Percentiles rank a stretch among this genome's conserved stretches.
phyloP scores from a whole-genome alignment of 768 basidiomycete genomes.

The Pholiota conissans region DNA sequence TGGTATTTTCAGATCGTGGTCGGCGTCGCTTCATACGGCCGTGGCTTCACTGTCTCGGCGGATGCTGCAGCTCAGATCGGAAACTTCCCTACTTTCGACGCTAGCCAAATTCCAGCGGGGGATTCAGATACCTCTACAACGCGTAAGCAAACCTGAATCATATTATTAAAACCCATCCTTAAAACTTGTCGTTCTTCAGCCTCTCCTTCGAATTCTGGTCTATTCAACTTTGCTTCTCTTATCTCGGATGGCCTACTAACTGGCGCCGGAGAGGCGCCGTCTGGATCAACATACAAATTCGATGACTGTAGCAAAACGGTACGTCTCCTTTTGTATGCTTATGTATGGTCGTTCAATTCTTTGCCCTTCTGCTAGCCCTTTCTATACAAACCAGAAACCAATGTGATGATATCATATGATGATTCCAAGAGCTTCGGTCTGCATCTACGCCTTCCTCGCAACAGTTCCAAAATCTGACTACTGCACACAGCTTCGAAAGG shows the following conservation, averaged over 20 bases:
- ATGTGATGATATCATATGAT: conserved; percentile 66
- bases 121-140: conserved; percentile 37
- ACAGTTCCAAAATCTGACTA: neutral
- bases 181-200: neutral
- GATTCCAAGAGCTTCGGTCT: conserved; percentile 53
- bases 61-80: conserved; percentile 34
- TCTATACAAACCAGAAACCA: conserved; percentile 50
- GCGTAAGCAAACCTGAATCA: too few species aligned
- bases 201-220: conserved; percentile 32
- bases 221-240: conserved; percentile 57
- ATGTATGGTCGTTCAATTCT: neutral
- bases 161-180: conserved; percentile 29
- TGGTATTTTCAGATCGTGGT: conserved; percentile 53
- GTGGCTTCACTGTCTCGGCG: conserved; percentile 55
- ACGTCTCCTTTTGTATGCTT: conserved; percentile 15
- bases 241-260: conserved; percentile 50
- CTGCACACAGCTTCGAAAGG: conserved; percentile 45
- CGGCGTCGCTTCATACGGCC: conserved; percentile 81
- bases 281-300: conserved; percentile 46
- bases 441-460: neutral
- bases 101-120: conserved; percentile 43
- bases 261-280: conserved; percentile 36
- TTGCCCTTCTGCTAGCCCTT: conserved; percentile 44
- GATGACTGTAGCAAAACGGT: conserved; percentile 74
- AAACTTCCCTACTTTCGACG: conserved; percentile 38